Evolutionary conservation across 176 grass and related monocot genomes (phyloP), one percentile per base, ranked within the genome.

Genomic region (Rhipidocladum racemiflorum): DNA sequence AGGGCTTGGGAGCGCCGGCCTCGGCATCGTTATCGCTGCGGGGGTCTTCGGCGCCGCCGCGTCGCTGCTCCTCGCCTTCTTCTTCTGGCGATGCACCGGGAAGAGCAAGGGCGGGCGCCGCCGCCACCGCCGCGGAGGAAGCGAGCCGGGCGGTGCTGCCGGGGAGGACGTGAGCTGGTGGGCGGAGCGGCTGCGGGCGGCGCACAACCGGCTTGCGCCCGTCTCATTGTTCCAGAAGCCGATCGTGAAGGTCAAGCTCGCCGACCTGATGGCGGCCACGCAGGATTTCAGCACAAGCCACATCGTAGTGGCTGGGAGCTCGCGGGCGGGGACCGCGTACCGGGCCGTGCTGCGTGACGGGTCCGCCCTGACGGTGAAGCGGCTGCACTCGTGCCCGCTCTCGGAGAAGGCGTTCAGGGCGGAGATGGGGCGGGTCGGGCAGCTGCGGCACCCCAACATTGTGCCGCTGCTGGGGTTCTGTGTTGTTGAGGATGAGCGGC

Each of bases 181-280:
- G 96, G 64, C 88, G 10, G 92, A 95, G 88, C 85, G 92, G 17
- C 87, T 98, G 73, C 86, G 85, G 24, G 75, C 86, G 0, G 75
- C 96, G 28, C 96, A 95, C 86, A 89, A 98, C 74, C 79, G 92
- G 1, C 84, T 98, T 11, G 75, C 64, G 15, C 96, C 92, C 0
- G 96, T 98, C 0, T 98, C 96, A 14, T 76, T 98, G 38, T 98
- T 98, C 85, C 96, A 98, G 89, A 91, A 98, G 61, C 96, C 96
- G n/a, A 98, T 98, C 85, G 92, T 93, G 39, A 98, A 98, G 85
- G 92, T 98, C 66, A 98, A 95, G 87, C 87, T 98, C 1, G 90
- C 96, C 15, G 96, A 98, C 90, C 91, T 98, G 20, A 83, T 98
- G 90, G 82, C 91, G 2, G 96, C 90, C 38, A 98, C 96, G 5